Evolutionary conservation across 2,329 filamentous ascomycete genomes (phyloP).

Genomic region (Diaporthe sp.): DNA sequence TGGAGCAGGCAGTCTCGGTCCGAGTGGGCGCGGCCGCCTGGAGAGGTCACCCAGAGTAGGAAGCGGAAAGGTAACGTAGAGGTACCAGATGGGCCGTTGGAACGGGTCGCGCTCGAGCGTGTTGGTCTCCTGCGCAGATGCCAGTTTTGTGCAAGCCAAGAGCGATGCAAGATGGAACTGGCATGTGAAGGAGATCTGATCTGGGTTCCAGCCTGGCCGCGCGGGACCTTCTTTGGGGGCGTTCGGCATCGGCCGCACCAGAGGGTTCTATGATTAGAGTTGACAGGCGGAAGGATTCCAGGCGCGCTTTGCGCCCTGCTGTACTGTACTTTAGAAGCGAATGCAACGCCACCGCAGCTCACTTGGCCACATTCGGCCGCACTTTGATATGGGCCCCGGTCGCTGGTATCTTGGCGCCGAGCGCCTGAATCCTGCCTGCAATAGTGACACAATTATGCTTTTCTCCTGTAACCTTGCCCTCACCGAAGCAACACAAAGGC

Average conservation of each 20-base stretch:
- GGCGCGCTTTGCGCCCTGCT: slow-evolving; percentile 2
- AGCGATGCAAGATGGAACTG: slow-evolving; percentile 5
- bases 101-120: slow-evolving; percentile 5
- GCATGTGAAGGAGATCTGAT: slow-evolving; percentile 1
- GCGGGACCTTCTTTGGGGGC: background rate
- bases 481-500: background rate
- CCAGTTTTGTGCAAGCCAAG: slow-evolving; percentile 1
- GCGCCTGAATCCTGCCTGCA: slow-evolving; percentile 4
- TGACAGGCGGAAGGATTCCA: slow-evolving; percentile 22
- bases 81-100: background rate
- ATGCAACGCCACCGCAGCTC: slow-evolving; percentile 13
- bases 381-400: background rate
- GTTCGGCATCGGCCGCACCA: slow-evolving; percentile 1
- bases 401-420: background rate
- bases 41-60: background rate
- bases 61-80: background rate
- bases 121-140: background rate
- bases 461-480: background rate
- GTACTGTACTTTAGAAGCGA: slow-evolving; percentile 8
- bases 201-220: background rate
- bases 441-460: slow-evolving; percentile 12
- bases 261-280: slow-evolving; percentile 9
- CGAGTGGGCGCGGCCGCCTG: background rate
- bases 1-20: background rate
- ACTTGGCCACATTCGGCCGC: slow-evolving; percentile 7